Evolutionary conservation across 805 yeast species (phyloP).

Genomic region (Lachancea mirantina): DNA sequence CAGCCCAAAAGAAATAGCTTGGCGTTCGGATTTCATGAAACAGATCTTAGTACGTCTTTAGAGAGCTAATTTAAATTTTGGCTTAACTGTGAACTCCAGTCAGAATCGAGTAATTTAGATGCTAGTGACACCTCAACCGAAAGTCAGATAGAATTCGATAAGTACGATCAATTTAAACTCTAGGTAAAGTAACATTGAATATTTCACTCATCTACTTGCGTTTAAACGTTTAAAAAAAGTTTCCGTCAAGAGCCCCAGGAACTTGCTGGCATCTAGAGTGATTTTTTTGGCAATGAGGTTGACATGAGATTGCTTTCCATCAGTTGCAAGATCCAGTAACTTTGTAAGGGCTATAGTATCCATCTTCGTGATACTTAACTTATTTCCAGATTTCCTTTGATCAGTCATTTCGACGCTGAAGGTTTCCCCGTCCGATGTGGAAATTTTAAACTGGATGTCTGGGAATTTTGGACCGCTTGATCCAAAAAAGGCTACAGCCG

Average conservation of each 20-base stretch:
- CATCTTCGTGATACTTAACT: conserved; percentile 27
- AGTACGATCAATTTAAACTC: too few species aligned
- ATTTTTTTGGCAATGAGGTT: conserved; percentile 62
- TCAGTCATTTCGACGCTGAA: conserved; percentile 54
- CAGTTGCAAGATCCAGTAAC: conserved; percentile 66
- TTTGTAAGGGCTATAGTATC: conserved; percentile 61
- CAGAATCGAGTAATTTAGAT: too few species aligned
- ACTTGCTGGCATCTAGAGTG: conserved; percentile 56
- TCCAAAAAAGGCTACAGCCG: conserved; percentile 33
- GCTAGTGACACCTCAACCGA: too few species aligned
- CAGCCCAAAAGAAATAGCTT: too few species aligned
- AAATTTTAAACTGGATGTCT: conserved; percentile 64
- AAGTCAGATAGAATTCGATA: too few species aligned
- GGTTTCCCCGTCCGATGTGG: conserved; percentile 66
- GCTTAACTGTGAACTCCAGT: too few species aligned
- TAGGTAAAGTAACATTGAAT: too few species aligned
- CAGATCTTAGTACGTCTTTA: too few species aligned
- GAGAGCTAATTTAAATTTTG: too few species aligned
- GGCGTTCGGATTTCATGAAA: too few species aligned
- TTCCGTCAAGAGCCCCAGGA: conserved; percentile 62
- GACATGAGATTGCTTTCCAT: conserved; percentile 44
- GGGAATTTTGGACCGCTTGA: conserved; percentile 47
- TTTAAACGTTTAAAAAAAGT: conserved; percentile 40
- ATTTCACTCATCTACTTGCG: too few species aligned
- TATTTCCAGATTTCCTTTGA: conserved; percentile 23